Base-by-base conservation (phyloP, 805 yeast species). In the Spathaspora girioi region DNA sequence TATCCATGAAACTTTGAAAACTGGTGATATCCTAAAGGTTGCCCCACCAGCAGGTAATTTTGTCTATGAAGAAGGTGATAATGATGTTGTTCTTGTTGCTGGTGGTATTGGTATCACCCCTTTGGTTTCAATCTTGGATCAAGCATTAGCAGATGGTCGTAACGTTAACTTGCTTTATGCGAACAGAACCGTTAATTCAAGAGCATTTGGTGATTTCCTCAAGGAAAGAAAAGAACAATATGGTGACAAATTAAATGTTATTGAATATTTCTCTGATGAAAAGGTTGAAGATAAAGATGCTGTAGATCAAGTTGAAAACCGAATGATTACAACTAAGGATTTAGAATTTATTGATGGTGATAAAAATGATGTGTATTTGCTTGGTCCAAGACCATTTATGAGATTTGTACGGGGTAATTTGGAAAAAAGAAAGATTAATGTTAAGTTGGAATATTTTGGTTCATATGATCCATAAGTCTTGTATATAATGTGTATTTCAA, bases 41-140 rank as follows among this genome's bases (percentile, higher is more conserved):
- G 71, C 82, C 49, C 81, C 87, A 4, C 91, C 91, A 35, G 70
- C 75, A 20, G 91, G 90, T 38, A 75, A 75, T 46, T 73, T 84
- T 53, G 60, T 66, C 3, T 71, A 69, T 52, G 50, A 58, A 17
- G 68, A 71, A 29, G 55, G 65, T 14, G 48, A 51, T 4, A 71
- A 74, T 23, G 62, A 59, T 38, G 70, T 67, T 19, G 56, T 77
- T 1, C 63, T 83, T 27, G 66, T 83, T 50, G 73, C 81, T 18
- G 87, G 84, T 45, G 91, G 90, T 49, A 81, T 83, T 50, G 90
- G 89, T 54, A 79, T 82, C 47, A 86, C 90, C 5, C 90, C 91
- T 32, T 51, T 82, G 31, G 58, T 85, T 32, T 71, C 88, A 6
- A 77, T 83, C 61, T 61, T 76, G 17, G 80, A 80, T 59, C 47